Percentiles rank a stretch among this genome's conserved stretches.
Evolutionary conservation across 768 basidiomycete genomes (phyloP).

Genomic region (Naganishia randhawae): DNA sequence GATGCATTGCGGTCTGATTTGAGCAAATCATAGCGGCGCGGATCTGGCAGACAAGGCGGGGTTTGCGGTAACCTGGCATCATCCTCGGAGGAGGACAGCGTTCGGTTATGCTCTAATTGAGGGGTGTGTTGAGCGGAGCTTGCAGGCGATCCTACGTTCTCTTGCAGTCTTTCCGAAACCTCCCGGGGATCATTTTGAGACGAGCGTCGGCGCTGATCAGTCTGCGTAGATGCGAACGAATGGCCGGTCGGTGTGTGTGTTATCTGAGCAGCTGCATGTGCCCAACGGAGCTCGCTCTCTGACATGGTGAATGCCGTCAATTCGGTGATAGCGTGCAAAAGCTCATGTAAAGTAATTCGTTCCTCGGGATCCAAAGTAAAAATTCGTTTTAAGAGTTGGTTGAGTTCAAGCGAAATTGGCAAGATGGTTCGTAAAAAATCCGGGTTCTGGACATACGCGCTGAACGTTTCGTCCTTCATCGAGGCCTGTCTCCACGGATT

Average conservation of each 20-base stretch:
- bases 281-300: constrained; percentile 54
- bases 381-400: constrained; percentile 65
- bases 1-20: neutral
- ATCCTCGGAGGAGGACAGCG: constrained; percentile 12
- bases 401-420: constrained; percentile 67
- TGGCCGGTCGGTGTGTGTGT: constrained; percentile 36
- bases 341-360: constrained; percentile 63
- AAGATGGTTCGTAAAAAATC: constrained; percentile 65
- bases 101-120: constrained; percentile 16
- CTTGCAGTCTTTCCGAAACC: neutral
- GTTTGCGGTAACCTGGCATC: constrained; percentile 5
- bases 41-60: constrained; percentile 1
- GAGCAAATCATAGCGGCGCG: neutral
- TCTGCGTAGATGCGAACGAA: too few relatives aligned
- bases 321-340: constrained; percentile 59
- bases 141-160: neutral
- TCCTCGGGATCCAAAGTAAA: constrained; percentile 64
- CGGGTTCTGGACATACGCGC: constrained; percentile 64
- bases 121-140: constrained; percentile 14
- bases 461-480: constrained; percentile 68
- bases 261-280: constrained; percentile 45
- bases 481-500: constrained; percentile 74
- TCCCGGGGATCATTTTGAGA: neutral
- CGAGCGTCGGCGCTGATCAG: neutral
- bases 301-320: constrained; percentile 64